A percentile compares a stretch with the other conserved stretches of the same genome.
Conservation (phyloP, 371 early-diverging fungal genomes). For the Encephalitozoon cuniculi region DNA sequence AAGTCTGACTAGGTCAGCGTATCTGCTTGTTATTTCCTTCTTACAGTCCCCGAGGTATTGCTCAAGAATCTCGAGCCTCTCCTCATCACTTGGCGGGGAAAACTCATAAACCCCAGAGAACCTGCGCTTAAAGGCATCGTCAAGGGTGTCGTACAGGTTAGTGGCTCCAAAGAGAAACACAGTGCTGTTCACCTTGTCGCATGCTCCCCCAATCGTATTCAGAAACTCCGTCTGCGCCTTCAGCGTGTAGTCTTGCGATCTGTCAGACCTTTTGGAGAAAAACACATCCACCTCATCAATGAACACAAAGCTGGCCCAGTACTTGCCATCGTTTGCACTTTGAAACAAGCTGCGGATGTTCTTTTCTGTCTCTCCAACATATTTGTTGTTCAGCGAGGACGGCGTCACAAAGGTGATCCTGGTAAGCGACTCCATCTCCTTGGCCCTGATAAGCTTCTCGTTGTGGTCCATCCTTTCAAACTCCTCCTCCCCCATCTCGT, state of each 20-base stretch:
- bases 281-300: conserved; percentile 56
- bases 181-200: neutral
- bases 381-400: conserved; percentile 40
- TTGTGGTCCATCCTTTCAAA: conserved; percentile 27
- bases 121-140: conserved; percentile 47
- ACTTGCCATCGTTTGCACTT: conserved; percentile 27
- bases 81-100: conserved; percentile 2
- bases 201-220: conserved; percentile 39
- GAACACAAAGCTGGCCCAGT: conserved; percentile 40
- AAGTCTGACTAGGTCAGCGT: neutral
- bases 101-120: conserved; percentile 38
- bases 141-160: conserved; percentile 34
- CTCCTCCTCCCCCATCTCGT: neutral
- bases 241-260: neutral
- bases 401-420: conserved; percentile 37
- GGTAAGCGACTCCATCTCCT: neutral
- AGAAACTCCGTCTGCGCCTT: conserved; percentile 39
- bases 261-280: conserved; percentile 31
- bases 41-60: neutral
- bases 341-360: conserved; percentile 32
- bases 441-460: conserved; percentile 18
- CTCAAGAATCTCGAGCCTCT: conserved; percentile 27
- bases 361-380: conserved; percentile 52
- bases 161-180: conserved; percentile 52
- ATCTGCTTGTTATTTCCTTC: neutral